Evolutionary conservation across 2,329 filamentous ascomycete genomes (phyloP).

Genomic region (Paecilomyces formosus): DNA sequence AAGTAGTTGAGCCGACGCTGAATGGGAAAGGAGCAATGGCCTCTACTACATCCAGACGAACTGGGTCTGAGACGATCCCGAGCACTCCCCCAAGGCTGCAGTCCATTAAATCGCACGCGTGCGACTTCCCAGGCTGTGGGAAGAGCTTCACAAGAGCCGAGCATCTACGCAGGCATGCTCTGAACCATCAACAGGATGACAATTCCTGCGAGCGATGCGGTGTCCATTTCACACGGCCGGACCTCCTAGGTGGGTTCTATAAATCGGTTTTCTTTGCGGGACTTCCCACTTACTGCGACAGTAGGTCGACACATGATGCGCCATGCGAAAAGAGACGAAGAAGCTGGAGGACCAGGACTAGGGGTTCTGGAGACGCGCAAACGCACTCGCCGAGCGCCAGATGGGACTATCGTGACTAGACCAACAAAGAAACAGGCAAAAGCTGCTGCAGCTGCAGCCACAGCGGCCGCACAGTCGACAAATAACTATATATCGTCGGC

Average conservation of each 20-base stretch:
- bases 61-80: neutral
- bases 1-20: neutral
- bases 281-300: constrained; percentile 1
- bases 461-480: constrained; percentile 9
- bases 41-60: neutral
- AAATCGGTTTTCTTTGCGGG: constrained; percentile 10
- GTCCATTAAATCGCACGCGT: constrained; percentile 17
- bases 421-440: constrained; percentile 19
- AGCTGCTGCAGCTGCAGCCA: neutral
- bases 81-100: neutral
- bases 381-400: constrained; percentile 40
- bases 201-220: constrained; percentile 53
- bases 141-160: constrained; percentile 52
- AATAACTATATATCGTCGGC: neutral
- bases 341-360: constrained; percentile 41
- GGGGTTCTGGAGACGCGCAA: constrained; percentile 45
- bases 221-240: constrained; percentile 54
- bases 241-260: constrained; percentile 45
- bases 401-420: constrained; percentile 41
- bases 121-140: constrained; percentile 40
- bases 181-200: constrained; percentile 49
- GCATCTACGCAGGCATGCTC: constrained; percentile 50
- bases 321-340: constrained; percentile 45
- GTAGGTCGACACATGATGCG: constrained; percentile 51
- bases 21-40: neutral